Conservation (phyloP, 2,329 filamentous ascomycete species). For the Parascedosporium putredinis region DNA sequence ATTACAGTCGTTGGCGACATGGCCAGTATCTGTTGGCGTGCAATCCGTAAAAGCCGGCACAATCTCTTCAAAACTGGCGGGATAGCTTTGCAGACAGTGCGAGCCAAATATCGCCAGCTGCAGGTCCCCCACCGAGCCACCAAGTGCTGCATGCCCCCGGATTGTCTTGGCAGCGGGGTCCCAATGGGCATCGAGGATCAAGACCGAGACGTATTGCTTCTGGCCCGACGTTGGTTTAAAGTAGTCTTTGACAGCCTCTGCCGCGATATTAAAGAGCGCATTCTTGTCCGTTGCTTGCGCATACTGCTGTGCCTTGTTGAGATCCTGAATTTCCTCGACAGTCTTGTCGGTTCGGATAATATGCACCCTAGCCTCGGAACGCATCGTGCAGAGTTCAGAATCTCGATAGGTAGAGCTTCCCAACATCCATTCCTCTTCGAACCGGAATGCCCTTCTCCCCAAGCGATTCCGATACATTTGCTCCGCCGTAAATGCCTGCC, state of each 20-base stretch:
- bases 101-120: constrained; percentile 87
- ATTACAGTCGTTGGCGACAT: constrained; percentile 75
- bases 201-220: constrained; percentile 76
- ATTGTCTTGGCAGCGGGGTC: constrained; percentile 61
- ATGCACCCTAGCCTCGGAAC: constrained; percentile 85
- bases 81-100: constrained; percentile 85
- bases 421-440: constrained; percentile 90
- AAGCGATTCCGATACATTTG: constrained; percentile 89
- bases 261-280: constrained; percentile 67
- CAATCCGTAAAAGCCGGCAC: constrained; percentile 83
- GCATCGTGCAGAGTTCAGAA: constrained; percentile 58
- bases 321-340: constrained; percentile 68
- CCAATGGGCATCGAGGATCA: constrained; percentile 86
- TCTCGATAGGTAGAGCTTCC: constrained; percentile 73
- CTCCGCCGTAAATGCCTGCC: constrained; percentile 94
- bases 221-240: constrained; percentile 68
- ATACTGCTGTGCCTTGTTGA: constrained; percentile 72
- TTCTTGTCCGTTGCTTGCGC: constrained; percentile 56
- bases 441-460: constrained; percentile 74
- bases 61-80: constrained; percentile 78
- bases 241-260: constrained; percentile 65
- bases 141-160: constrained; percentile 74
- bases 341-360: constrained; percentile 76
- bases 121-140: constrained; percentile 58
- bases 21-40: constrained; percentile 71